Conservation (phyloP, 257 asterid species). For the Lavandula angustifolia region DNA sequence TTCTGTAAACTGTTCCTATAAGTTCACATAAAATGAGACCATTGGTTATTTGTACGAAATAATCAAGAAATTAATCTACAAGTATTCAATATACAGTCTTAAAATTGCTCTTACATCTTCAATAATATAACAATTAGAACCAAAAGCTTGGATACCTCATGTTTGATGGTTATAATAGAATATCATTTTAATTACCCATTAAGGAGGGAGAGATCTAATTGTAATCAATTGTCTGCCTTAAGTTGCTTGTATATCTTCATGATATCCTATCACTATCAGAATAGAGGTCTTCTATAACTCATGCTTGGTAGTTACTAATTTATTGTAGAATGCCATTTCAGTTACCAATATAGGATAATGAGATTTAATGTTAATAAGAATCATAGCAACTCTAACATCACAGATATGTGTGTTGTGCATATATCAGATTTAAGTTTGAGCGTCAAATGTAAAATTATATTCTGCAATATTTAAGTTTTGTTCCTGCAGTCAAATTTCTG, state of each 20-base stretch:
- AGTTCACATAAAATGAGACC: conserved; percentile 1
- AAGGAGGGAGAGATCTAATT: conserved; percentile 3
- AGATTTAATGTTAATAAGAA: background rate
- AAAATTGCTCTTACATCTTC: background rate
- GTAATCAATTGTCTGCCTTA: background rate
- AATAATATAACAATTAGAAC: no score
- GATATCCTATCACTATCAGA: background rate
- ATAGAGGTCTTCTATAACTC: background rate
- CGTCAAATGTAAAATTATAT: background rate
- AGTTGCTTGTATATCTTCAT: conserved; percentile 14
- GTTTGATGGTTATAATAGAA: conserved; percentile 14
- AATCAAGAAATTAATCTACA: conserved; percentile 12
- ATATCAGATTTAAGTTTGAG: background rate
- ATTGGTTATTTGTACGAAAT: background rate
- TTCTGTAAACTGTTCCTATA: background rate
- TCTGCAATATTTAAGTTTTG: conserved; percentile 10
- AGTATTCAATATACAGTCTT: background rate
- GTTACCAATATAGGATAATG: conserved; percentile 1
- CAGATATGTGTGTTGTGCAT: background rate
- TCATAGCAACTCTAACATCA: conserved; percentile 10
- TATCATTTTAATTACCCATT: conserved; percentile 10
- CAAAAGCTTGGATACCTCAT: background rate
- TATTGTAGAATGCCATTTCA: background rate
- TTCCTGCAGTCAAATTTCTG: background rate
- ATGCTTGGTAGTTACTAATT: conserved; percentile 1